Evolutionary conservation across 2,329 filamentous ascomycete genomes (phyloP), one percentile per base, ranked within the genome.

Genomic region (Penicillium capsulatum): DNA sequence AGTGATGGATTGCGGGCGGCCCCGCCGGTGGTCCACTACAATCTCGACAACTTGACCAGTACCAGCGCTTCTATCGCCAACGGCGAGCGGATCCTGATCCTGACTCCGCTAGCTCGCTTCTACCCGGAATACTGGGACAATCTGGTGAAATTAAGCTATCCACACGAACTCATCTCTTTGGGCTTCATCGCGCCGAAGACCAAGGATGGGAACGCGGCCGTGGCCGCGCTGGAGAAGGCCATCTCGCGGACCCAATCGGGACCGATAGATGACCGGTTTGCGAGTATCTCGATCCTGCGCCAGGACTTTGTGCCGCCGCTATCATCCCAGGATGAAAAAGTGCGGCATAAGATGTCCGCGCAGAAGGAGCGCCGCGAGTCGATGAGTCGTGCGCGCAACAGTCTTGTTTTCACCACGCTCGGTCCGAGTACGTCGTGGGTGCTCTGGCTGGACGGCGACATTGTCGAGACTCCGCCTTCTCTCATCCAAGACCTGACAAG

Each of bases 61-160:
- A 85, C 90, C 14, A 64, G 75, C 36, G 77, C 85, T 50, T 87
- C 92, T 2, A 72, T 88, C 35, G 78, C 75, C 47, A 92, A 94
- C 61, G 73, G 80, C 51, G 92, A 98, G 71, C 84, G 83, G 36
- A 76, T 98, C 44, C 81, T 98, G 39, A 86, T 98, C 60, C 77
- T 98, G 45, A 96, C 92, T 1, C 92, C 92, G 7, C 82, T 98
- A 69, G 85, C 88, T 20, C 81, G 86, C 47, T 98, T 97, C 74
- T 97, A 96, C 67, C 83, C 86, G 55, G 82, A 78, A 53, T 98
- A 97, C 72, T 98, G 92, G 91, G 84, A 94, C 64, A 98, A 97
- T 58, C 74, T 98, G 17, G 65, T 90, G 52, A 80, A 80, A 61
- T 76, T 98, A 40, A 77, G 70, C 57, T 98, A 97, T 64, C 92